These are phyloP conservation scores for Lecanicillium sp. DNA, from an alignment of 2,329 filamentous ascomycete genomes.

Conservation along the genomic window DNA sequence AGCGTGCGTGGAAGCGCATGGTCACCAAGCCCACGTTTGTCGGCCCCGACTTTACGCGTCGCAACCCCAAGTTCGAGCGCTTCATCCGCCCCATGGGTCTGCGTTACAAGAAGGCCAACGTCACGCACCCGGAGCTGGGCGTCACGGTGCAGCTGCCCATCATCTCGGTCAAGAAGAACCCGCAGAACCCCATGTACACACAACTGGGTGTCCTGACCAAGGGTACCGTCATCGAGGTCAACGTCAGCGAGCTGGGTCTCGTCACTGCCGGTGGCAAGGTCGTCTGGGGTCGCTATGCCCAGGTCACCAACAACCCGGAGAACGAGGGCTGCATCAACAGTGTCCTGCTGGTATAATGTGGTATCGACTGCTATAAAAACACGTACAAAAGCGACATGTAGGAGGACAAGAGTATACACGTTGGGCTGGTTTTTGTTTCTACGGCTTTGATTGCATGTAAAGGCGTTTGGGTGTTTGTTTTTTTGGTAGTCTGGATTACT, in stretches of 20 bases:
- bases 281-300: slow-evolving; percentile 82
- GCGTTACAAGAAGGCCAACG: slow-evolving; percentile 47
- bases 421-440: slow-evolving; percentile 4
- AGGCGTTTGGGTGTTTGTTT: slow-evolving; percentile 24
- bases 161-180: slow-evolving; percentile 59
- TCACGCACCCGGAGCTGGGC: slow-evolving; percentile 68
- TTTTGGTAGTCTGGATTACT: slow-evolving; percentile 12
- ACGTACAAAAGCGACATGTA: neutral
- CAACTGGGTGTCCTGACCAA: slow-evolving; percentile 86
- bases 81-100: slow-evolving; percentile 47
- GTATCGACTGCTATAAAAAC: no score
- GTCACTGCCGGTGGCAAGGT: slow-evolving; percentile 90
- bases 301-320: slow-evolving; percentile 54
- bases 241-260: slow-evolving; percentile 84
- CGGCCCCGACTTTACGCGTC: slow-evolving; percentile 79
- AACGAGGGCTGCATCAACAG: slow-evolving; percentile 42
- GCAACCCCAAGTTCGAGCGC: slow-evolving; percentile 72
- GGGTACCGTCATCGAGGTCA: slow-evolving; percentile 78
- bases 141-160: slow-evolving; percentile 87
- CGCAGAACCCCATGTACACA: slow-evolving; percentile 84
- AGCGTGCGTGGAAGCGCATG: slow-evolving; percentile 75
- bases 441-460: slow-evolving; percentile 22
- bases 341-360: slow-evolving; percentile 26
- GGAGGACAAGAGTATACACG: neutral
- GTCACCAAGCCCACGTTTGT: slow-evolving; percentile 65